Base-by-base conservation (phyloP, 306 rosid genomes). In the Rosa persica region DNA sequence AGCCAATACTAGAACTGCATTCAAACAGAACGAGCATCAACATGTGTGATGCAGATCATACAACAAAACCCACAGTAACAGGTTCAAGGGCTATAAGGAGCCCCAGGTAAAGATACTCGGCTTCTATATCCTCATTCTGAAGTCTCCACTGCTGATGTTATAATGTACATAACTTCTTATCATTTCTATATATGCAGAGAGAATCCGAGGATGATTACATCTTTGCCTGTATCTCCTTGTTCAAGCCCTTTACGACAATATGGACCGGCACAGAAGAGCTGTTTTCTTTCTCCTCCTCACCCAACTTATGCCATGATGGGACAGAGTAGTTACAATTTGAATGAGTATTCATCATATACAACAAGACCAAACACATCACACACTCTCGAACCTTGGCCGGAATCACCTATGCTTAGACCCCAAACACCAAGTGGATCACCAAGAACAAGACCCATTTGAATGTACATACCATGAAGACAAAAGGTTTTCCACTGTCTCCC, bases 191-290 rank as follows among this genome's bases (percentile, higher is more conserved):
- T 78, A 36, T 84, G 73, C 87, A 95, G 99, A 64, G 99, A 91
- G 22, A 88, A 81, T 72, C 19, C 71, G 67, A 87, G 94, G 85
- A 78, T 74, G 81, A 95, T 93, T 76, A 81, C 96, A 34, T 95
- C 99, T 64, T 83, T 93, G 84, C 99, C 97, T 0, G 99, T 93
- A 20, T 95, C 99, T 51, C 99, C 99, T 46, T 82, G 89, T 79
- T 95, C 99, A 62, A 95, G 99, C 85, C 99, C 99, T 19, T 80
- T 95, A 80, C 88, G 97, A 80, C 93, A 87, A 34, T 77, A 82
- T 55, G 89, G 93, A 43, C 78, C 88, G 0, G 79, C 86, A 20
- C 86, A 91, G 49, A 79, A 75, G 80, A 90, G 89, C 86, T 79
- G 83, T 74, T 83, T 86, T 62, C 85, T 84, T 76, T 95, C 99